A percentile compares a stretch with the other conserved stretches of the same genome.
phyloP scores from a whole-genome alignment of 2,329 filamentous ascomycete species.

The Dothistroma pini region DNA sequence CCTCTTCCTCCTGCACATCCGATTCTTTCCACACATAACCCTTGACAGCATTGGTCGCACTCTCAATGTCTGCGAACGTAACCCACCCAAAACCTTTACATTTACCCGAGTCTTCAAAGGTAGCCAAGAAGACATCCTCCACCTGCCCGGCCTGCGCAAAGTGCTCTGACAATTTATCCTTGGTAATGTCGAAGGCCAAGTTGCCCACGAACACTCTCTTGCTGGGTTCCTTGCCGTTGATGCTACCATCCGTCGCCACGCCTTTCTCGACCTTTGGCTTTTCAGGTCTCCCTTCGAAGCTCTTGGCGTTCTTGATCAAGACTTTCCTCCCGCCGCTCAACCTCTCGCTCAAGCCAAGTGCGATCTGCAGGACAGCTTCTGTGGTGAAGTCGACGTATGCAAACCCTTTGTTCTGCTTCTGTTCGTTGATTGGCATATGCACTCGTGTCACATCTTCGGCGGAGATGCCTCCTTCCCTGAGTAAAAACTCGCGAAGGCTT shows the following conservation, averaged over 20 bases:
- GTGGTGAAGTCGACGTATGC: constrained; percentile 90
- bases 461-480: constrained; percentile 57
- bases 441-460: constrained; percentile 76
- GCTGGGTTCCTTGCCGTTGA: constrained; percentile 58
- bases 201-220: constrained; percentile 79
- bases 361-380: constrained; percentile 65
- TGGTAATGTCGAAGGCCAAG: constrained; percentile 52
- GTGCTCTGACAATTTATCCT: constrained; percentile 74
- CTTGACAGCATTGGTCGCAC: constrained; percentile 71
- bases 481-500: constrained; percentile 76
- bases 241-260: constrained; percentile 35
- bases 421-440: constrained; percentile 65
- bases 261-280: constrained; percentile 37
- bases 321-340: constrained; percentile 72
- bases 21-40: constrained; percentile 70
- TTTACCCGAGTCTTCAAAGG: constrained; percentile 94
- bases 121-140: constrained; percentile 80
- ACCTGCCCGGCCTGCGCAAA: constrained; percentile 83
- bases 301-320: constrained; percentile 89
- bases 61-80: constrained; percentile 75
- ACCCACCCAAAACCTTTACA: constrained; percentile 98
- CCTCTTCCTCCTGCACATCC: constrained; percentile 48
- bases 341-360: constrained; percentile 81
- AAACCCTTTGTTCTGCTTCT: constrained; percentile 80
- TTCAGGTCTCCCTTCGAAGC: constrained; percentile 82